Base-by-base conservation (phyloP, 495 filamentous ascomycete genomes). In the Mytilinidion resinicola region DNA sequence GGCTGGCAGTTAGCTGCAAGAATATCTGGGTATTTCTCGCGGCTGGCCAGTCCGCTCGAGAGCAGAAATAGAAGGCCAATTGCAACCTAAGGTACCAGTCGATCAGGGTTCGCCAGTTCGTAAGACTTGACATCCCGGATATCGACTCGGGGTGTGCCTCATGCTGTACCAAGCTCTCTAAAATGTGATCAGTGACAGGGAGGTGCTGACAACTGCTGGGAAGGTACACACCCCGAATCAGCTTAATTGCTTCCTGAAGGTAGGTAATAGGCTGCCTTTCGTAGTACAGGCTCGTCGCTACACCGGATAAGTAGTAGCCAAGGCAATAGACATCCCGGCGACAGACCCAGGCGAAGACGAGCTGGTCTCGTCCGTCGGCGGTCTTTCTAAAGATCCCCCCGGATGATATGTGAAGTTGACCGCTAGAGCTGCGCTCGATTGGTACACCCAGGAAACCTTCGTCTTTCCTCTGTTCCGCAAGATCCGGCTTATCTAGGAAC, bases 401-500 rank as follows among this genome's bases (percentile, higher is more conserved):
- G 69, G 79, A 68, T n/a, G 59, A 56, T 30, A 42, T 34, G 9
- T 58, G 65, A 4, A 67, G 20, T n/a, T 61, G 47, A 4, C 60
- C 63, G 1, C 59, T 60, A 17, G 52, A 51, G 42, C 73, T 74
- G 9, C 72, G 72, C 43, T 74, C 83, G 9, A 99, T 78, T 0
- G 89, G 87, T 36, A 99, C 75, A 12, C 81, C 73, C 44, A 99
- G 82, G n/a, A 83, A 82, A 7, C 88, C 84, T 54, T 87, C 81
- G 20, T 46, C 42, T 7, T 76, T 60, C 5, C 74, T 70, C 88
- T 87, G 90, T 10, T 77, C 79, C 25, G 25, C 6, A 8, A 83
- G 72, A 17, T 81, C 70, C 51, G 78, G 71, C 11, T 46, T 12
- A 51, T 91, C 89, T 69, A 95, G 76, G 57, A 82, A 73, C 41